Evolutionary conservation across 306 rosid species (phyloP).

Genomic region (Vigna reflexopilosa): DNA sequence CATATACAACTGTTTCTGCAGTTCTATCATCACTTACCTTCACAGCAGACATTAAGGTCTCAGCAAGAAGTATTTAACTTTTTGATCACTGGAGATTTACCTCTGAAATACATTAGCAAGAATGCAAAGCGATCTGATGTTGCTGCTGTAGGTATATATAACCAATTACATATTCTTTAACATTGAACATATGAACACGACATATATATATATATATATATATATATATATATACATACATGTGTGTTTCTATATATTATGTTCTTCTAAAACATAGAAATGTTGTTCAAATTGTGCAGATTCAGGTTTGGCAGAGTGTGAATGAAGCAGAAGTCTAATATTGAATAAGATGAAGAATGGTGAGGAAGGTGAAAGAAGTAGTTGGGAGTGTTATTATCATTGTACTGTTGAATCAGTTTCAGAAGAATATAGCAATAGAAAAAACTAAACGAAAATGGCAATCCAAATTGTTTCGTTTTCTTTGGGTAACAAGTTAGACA

Average conservation of each 20-base stretch:
- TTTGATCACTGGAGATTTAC: not conserved
- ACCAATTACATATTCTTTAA: not conserved
- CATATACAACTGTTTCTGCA: not conserved
- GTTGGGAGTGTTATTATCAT: too few relatives aligned
- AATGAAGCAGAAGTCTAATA: not conserved
- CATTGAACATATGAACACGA: not conserved
- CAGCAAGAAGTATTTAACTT: not conserved
- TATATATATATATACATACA: too few relatives aligned
- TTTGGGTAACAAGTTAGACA: too few relatives aligned
- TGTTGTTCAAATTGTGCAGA: not conserved
- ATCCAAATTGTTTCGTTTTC: too few relatives aligned
- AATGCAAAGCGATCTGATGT: not conserved
- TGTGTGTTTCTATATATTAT: not conserved
- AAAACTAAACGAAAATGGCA: too few relatives aligned
- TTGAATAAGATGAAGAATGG: not conserved
- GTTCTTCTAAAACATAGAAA: not conserved
- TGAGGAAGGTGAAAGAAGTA: not conserved
- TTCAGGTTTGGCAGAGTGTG: not conserved
- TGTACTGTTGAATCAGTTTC: too few relatives aligned
- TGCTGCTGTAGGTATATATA: not conserved
- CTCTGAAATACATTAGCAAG: not conserved
- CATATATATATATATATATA: too few relatives aligned
- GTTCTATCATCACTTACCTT: not conserved
- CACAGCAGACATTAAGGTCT: not conserved
- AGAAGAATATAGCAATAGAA: too few relatives aligned